phyloP scores from a whole-genome alignment of 768 basidiomycete genomes.

The Lentinula detonsa region DNA sequence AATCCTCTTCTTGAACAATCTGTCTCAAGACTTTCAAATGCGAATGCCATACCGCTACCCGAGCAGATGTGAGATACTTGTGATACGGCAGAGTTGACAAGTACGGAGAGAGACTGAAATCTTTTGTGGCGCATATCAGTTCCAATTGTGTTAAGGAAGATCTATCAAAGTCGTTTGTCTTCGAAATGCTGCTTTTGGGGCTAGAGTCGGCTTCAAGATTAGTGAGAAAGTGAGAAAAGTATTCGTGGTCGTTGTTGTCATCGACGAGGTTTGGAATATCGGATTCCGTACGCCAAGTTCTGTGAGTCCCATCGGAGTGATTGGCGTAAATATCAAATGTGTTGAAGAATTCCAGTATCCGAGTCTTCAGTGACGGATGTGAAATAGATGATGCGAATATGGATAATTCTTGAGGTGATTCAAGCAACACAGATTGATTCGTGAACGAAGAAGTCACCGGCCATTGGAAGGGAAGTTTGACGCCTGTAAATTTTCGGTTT shows the following conservation, averaged over 20 bases:
- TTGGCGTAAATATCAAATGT: not conserved
- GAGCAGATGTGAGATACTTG: not conserved
- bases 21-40: not conserved
- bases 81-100: not conserved
- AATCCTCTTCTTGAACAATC: not conserved
- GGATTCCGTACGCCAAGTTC: not conserved
- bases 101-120: constrained; percentile 4
- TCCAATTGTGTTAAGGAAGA: not conserved
- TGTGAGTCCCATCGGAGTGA: not conserved
- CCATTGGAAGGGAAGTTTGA: constrained; percentile 7
- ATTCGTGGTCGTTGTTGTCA: not conserved
- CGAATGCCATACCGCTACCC: constrained; percentile 5
- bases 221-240: not conserved
- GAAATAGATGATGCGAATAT: too few relatives aligned
- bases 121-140: not conserved
- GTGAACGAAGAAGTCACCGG: not conserved
- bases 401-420: not conserved
- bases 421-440: not conserved
- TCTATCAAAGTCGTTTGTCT: too few relatives aligned
- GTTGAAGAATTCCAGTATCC: not conserved
- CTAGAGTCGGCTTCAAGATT: not conserved
- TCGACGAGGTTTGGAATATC: not conserved
- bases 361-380: not conserved
- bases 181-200: too few relatives aligned
- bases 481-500: not conserved